Evolutionary conservation across 176 grass and related monocot genomes (phyloP).

Genomic region (Areca catechu): DNA sequence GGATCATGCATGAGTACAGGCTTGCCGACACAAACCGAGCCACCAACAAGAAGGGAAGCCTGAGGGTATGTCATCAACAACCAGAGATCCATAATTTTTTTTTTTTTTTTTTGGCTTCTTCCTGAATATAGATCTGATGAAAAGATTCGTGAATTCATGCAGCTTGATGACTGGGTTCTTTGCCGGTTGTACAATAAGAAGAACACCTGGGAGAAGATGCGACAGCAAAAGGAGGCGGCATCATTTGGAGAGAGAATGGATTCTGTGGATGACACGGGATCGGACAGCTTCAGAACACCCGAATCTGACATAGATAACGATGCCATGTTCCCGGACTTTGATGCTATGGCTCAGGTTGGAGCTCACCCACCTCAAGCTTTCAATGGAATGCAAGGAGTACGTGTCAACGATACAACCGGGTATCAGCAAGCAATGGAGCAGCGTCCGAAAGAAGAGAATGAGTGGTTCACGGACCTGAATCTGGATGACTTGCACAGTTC

Average conservation of each 20-base stretch:
- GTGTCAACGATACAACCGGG: background rate
- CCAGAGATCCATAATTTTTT: background rate
- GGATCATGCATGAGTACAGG: slow-evolving; percentile 89
- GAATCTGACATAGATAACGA: slow-evolving; percentile 57
- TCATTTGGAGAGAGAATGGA: slow-evolving; percentile 28
- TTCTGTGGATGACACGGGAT: slow-evolving; percentile 26
- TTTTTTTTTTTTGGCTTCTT: background rate
- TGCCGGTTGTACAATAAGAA: slow-evolving; percentile 79
- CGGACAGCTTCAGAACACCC: slow-evolving; percentile 49
- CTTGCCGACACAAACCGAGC: slow-evolving; percentile 38
- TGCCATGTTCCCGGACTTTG: slow-evolving; percentile 8
- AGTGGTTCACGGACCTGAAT: slow-evolving; percentile 37
- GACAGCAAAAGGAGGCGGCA: slow-evolving; percentile 18
- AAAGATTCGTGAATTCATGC: background rate
- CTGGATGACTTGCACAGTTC: slow-evolving; percentile 45
- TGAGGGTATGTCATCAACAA: slow-evolving; percentile 26
- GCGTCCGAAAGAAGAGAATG: slow-evolving; percentile 47
- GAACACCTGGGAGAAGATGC: slow-evolving; percentile 68
- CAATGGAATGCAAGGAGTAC: background rate
- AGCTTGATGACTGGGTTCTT: slow-evolving; percentile 70
- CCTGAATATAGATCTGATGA: background rate
- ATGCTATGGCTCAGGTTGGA: slow-evolving; percentile 13
- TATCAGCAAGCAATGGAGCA: too few relatives aligned
- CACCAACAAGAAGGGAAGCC: slow-evolving; percentile 37
- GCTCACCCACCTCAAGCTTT: background rate